These are phyloP conservation scores for Lenwebbia sp. DNA, from an alignment of 345 rosid genomes.

Conservation along the genomic window DNA sequence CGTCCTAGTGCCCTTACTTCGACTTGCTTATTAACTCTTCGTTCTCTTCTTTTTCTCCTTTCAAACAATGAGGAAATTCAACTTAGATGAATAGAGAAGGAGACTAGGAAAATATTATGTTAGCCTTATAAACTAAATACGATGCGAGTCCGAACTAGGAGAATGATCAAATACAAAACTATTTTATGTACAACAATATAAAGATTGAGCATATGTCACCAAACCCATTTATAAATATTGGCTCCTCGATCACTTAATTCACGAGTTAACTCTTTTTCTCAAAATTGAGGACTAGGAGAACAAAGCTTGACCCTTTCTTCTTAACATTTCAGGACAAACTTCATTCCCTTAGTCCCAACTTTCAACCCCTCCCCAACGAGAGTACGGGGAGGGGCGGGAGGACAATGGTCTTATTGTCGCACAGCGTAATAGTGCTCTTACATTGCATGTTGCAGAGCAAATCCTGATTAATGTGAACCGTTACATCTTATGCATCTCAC, in stretches of 20 bases:
- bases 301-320: neutral
- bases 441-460: neutral
- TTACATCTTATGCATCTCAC: neutral
- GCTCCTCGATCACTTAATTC: neutral
- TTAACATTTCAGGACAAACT: neutral
- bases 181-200: neutral
- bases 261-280: neutral
- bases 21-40: neutral
- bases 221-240: neutral
- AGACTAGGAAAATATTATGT: neutral
- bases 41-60: neutral
- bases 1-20: neutral
- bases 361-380: neutral
- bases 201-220: neutral
- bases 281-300: neutral
- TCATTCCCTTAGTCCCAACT: neutral
- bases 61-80: neutral
- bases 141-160: rapidly evolving
- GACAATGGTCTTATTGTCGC: too few relatives aligned
- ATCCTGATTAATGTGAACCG: rapidly evolving
- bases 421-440: neutral
- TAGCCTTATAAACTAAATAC: neutral
- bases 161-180: neutral
- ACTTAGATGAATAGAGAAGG: neutral
- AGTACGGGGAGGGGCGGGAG: too few relatives aligned